Evolutionary conservation across 2,329 filamentous ascomycete genomes (phyloP).

Genomic region (Myriosclerotinia scirpicola): DNA sequence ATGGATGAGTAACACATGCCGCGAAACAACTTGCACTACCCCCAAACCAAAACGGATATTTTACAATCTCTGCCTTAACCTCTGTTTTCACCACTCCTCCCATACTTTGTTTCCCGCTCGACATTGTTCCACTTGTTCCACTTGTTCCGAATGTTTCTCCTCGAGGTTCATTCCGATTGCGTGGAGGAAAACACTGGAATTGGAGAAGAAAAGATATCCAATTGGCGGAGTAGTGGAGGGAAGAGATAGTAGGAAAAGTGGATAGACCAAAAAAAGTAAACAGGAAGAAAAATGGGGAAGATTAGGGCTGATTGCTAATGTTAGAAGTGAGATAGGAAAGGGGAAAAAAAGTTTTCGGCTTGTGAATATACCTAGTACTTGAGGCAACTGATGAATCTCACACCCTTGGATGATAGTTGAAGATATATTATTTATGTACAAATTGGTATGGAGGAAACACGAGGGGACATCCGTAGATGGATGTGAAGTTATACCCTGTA

Average conservation of each 20-base stretch:
- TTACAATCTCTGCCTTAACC: slow-evolving; percentile 37
- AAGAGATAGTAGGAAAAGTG: slow-evolving; percentile 13
- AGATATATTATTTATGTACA: slow-evolving; percentile 10
- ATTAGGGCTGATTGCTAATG: slow-evolving; percentile 13
- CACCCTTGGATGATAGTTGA: background rate
- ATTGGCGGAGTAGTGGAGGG: slow-evolving; percentile 12
- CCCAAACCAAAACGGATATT: slow-evolving; percentile 92
- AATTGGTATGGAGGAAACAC: slow-evolving; percentile 4
- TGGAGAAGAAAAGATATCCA: slow-evolving; percentile 11
- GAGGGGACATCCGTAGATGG: background rate
- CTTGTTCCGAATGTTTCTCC: slow-evolving; percentile 34
- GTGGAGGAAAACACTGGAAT: background rate
- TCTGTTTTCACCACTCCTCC: slow-evolving; percentile 24
- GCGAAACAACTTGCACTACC: slow-evolving; percentile 92
- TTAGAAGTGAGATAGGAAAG: background rate
- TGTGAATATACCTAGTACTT: slow-evolving; percentile 11
- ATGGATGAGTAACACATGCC: slow-evolving; percentile 85
- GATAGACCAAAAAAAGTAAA: slow-evolving; percentile 15
- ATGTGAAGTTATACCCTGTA: background rate
- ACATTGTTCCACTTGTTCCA: slow-evolving; percentile 25
- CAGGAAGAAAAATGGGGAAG: slow-evolving; percentile 23
- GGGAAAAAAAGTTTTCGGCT: slow-evolving; percentile 1
- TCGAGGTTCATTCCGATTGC: slow-evolving; percentile 25
- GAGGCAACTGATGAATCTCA: background rate
- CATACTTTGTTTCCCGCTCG: slow-evolving; percentile 25